Evolutionary conservation across 495 filamentous ascomycete species (phyloP).

Genomic region (Lasiosphaeria miniovina): DNA sequence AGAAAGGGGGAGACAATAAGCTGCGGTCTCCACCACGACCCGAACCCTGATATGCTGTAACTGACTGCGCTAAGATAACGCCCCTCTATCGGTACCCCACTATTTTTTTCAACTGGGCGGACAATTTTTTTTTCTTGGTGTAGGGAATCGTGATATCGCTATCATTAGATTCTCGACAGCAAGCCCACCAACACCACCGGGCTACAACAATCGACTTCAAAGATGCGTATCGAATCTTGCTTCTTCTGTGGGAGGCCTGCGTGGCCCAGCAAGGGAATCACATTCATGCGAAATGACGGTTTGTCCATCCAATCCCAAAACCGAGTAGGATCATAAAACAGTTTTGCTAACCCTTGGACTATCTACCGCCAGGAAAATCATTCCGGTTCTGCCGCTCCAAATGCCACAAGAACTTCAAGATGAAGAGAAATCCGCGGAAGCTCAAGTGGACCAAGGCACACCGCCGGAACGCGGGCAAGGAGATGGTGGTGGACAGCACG

Average conservation of each 20-base stretch:
- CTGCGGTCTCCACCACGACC: too few relatives aligned
- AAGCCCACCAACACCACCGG: slow-evolving; percentile 14
- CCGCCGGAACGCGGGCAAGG: slow-evolving; percentile 76
- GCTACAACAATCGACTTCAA: slow-evolving; percentile 18
- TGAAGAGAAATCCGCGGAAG: slow-evolving; percentile 81
- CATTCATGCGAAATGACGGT: slow-evolving; percentile 67
- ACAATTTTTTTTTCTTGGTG: slow-evolving; percentile 16
- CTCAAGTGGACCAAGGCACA: slow-evolving; percentile 86
- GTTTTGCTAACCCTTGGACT: slow-evolving; percentile 5
- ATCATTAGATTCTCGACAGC: slow-evolving; percentile 5
- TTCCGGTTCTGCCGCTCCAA: slow-evolving; percentile 79
- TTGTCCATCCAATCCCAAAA: slow-evolving; percentile 27
- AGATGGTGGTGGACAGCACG: slow-evolving; percentile 92
- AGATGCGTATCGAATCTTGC: slow-evolving; percentile 71
- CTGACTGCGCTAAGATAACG: slow-evolving; percentile 10
- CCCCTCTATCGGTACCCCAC: slow-evolving; percentile 11
- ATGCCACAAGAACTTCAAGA: slow-evolving; percentile 98
- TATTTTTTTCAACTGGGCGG: slow-evolving; percentile 15
- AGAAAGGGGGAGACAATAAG: too few relatives aligned
- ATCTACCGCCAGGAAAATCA: slow-evolving; percentile 48
- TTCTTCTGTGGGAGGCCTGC: slow-evolving; percentile 82
- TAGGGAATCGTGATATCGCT: neutral
- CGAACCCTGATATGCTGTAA: neutral
- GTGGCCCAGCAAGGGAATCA: slow-evolving; percentile 89
- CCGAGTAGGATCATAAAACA: neutral